phyloP scores from a whole-genome alignment of 495 filamentous ascomycete species.

The Penicillium roqueforti region DNA sequence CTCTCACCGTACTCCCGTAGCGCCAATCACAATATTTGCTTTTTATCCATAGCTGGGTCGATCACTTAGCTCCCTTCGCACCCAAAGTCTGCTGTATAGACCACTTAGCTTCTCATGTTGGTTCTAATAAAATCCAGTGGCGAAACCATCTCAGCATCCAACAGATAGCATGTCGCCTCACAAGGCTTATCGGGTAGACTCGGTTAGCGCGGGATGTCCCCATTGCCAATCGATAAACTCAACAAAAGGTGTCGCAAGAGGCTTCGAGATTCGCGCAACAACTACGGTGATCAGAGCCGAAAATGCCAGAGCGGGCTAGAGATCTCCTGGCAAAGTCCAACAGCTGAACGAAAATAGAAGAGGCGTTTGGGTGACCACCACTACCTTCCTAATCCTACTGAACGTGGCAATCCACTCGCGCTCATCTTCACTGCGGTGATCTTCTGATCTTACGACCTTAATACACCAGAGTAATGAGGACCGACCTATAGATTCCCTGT shows the following conservation, averaged over 20 bases:
- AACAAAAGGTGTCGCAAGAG: background rate
- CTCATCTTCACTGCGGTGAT: constrained; percentile 20
- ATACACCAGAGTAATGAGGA: background rate
- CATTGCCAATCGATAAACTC: background rate
- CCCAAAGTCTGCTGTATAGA: constrained; percentile 2
- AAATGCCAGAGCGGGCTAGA: background rate
- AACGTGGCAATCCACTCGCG: constrained; percentile 25
- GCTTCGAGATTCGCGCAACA: background rate
- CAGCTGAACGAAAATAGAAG: background rate
- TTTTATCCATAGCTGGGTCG: constrained; percentile 1
- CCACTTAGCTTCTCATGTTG: background rate
- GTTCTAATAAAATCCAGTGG: constrained; percentile 1
- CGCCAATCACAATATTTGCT: background rate
- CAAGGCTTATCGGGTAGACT: constrained; percentile 14
- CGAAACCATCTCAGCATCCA: constrained; percentile 13
- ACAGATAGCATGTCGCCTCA: background rate
- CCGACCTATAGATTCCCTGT: background rate
- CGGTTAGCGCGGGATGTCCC: constrained; percentile 8
- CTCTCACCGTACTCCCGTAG: background rate
- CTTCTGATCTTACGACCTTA: constrained; percentile 19
- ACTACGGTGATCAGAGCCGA: background rate
- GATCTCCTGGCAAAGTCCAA: background rate
- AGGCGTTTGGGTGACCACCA: constrained; percentile 11
- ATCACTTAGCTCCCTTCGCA: constrained; percentile 1
- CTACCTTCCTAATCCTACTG: constrained; percentile 1